Conservation (phyloP, 1,284 basidiomycete genomes). For the Papiliotrema nemorosa region DNA sequence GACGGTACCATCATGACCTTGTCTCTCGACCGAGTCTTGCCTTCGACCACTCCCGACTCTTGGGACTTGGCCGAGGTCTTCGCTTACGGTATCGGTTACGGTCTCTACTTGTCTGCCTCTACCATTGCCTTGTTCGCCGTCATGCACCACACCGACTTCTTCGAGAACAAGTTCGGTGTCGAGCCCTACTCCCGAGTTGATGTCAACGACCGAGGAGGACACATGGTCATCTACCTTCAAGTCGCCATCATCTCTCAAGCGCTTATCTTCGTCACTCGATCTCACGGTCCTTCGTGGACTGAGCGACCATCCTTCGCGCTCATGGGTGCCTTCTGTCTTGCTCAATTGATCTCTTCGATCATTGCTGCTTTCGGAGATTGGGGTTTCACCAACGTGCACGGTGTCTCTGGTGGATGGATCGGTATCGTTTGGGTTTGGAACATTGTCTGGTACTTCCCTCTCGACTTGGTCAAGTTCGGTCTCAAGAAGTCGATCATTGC, state of each 20-base stretch:
- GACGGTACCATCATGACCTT: constrained; percentile 99
- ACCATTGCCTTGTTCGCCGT: constrained; percentile 79
- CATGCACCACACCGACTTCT: constrained; percentile 84
- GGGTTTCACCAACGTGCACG: constrained; percentile 77
- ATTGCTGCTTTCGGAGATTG: constrained; percentile 90
- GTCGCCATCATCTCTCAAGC: constrained; percentile 98
- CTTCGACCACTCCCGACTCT: constrained; percentile 83
- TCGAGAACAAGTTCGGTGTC: constrained; percentile 82
- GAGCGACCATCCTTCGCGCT: constrained; percentile 90
- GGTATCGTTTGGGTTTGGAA: constrained; percentile 97
- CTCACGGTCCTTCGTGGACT: constrained; percentile 97
- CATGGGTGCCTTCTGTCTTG: constrained; percentile 83
- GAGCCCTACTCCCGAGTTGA: constrained; percentile 52
- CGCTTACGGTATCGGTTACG: constrained; percentile 90
- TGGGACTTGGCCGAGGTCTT: constrained; percentile 98
- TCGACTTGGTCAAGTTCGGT: constrained; percentile 92
- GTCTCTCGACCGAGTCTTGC: constrained; percentile 92
- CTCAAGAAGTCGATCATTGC: constrained; percentile 93
- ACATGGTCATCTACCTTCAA: constrained; percentile 67
- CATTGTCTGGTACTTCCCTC: constrained; percentile 89
- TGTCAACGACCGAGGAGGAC: constrained; percentile 51
- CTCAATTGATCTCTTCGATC: constrained; percentile 90
- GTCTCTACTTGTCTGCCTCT: constrained; percentile 84
- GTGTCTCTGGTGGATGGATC: constrained; percentile 87
- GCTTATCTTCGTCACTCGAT: constrained; percentile 93